Percentiles rank a stretch among this genome's conserved stretches.
Conservation (phyloP, 2,329 filamentous ascomycete genomes). For the Metarhizium rileyi region DNA sequence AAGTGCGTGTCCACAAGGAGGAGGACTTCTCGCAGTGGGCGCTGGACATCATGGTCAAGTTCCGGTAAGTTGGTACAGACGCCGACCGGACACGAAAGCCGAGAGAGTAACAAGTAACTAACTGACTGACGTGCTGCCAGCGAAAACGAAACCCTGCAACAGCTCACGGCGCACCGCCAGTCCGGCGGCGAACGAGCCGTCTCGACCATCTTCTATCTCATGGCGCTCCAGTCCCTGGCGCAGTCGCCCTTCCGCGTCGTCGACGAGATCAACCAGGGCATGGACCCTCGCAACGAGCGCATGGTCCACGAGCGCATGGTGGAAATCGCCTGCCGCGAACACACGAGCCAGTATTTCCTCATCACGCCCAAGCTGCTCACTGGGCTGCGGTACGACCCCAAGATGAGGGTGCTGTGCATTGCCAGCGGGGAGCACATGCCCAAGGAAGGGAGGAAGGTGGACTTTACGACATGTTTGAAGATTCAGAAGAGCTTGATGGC, state of each 20-base stretch:
- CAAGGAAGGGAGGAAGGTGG: conserved; percentile 38
- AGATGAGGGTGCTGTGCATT: conserved; percentile 92
- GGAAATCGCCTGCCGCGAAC: conserved; percentile 83
- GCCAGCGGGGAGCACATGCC: conserved; percentile 74
- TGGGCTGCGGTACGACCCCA: conserved; percentile 73
- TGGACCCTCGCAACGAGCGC: conserved; percentile 97
- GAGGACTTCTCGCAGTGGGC: conserved; percentile 92
- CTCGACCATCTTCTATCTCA: conserved; percentile 97
- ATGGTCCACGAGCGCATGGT: conserved; percentile 98
- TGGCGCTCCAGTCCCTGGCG: conserved; percentile 90
- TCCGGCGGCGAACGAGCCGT: conserved; percentile 94
- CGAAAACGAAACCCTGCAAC: conserved; percentile 71
- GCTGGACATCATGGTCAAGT: conserved; percentile 89
- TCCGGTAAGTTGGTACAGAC: conserved; percentile 51
- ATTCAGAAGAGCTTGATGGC: conserved; percentile 32
- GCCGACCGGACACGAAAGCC: not conserved
- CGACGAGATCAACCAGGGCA: conserved; percentile 98
- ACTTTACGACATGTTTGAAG: conserved; percentile 36
- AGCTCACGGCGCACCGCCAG: conserved; percentile 85
- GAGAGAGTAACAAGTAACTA: not conserved
- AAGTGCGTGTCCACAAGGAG: conserved; percentile 81
- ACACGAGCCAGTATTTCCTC: conserved; percentile 82
- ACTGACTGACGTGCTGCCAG: conserved; percentile 25
- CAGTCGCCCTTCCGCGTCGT: conserved; percentile 95
- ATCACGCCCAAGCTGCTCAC: conserved; percentile 93